A percentile compares a stretch with the other conserved stretches of the same genome.
Evolutionary conservation across 192 early-diverging fungal species (phyloP).

Genomic region (Linnemannia schmuckeri): DNA sequence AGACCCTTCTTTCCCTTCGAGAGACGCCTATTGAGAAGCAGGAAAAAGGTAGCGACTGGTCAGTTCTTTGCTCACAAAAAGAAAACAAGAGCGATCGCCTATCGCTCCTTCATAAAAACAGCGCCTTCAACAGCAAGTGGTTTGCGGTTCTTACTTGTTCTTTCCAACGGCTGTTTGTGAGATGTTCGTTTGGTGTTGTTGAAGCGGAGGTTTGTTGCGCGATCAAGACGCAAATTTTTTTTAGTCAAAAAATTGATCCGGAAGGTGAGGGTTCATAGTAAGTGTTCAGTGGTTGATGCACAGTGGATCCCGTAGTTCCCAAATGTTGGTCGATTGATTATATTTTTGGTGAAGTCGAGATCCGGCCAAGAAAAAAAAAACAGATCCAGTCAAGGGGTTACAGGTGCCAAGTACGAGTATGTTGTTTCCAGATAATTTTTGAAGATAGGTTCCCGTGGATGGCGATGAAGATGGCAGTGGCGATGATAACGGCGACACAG

Average conservation of each 20-base stretch:
- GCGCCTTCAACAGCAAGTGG: background rate
- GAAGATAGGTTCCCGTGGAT: conserved; percentile 1
- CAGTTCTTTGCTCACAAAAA: background rate
- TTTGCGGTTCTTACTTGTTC: conserved; percentile 47
- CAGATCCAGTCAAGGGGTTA: background rate
- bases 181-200: background rate
- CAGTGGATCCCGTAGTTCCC: conserved; percentile 15
- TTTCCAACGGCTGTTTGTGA: conserved; percentile 53
- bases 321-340: background rate
- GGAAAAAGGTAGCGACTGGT: background rate
- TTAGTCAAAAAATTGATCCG: background rate
- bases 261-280: background rate
- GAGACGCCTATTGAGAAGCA: conserved; percentile 78
- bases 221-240: conserved; percentile 26
- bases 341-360: background rate
- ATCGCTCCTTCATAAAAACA: no score
- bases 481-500: background rate
- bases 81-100: background rate
- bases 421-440: conserved; percentile 8
- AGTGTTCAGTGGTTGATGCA: background rate
- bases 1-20: conserved; percentile 99
- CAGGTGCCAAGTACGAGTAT: background rate
- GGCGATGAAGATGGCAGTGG: background rate
- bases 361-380: background rate
- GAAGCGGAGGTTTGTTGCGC: background rate